Percentiles rank a stretch among this genome's conserved stretches.
These are phyloP conservation scores for Sphaceloma murrayae DNA, from an alignment of 2,329 filamentous ascomycete genomes.

Conservation along the genomic window DNA sequence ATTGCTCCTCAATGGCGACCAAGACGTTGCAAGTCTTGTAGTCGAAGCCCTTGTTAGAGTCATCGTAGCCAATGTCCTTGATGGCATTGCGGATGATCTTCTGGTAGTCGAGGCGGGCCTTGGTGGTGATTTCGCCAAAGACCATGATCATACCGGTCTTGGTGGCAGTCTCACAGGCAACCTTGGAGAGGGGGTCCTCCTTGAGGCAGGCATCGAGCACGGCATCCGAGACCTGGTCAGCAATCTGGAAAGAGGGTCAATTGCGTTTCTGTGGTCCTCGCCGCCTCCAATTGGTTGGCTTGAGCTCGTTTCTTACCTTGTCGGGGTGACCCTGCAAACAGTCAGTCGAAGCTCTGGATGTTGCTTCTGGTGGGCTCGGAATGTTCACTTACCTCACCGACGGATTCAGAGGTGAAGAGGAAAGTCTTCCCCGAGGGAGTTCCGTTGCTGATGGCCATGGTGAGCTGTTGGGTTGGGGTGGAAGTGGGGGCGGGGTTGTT, in stretches of 20 bases:
- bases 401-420: conserved; percentile 44
- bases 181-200: conserved; percentile 93
- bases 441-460: conserved; percentile 22
- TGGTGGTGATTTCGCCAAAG: conserved; percentile 97
- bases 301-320: conserved; percentile 19
- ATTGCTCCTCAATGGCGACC: conserved; percentile 98
- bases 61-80: conserved; percentile 98
- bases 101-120: conserved; percentile 93
- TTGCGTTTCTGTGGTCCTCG: no score
- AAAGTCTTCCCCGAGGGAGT: conserved; percentile 22
- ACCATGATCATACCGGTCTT: conserved; percentile 99
- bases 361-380: no score
- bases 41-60: conserved; percentile 95
- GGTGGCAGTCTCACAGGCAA: conserved; percentile 97
- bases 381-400: conserved; percentile 43
- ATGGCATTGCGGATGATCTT: conserved; percentile 89
- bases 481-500: conserved; percentile 16
- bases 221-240: conserved; percentile 94
- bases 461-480: conserved; percentile 6
- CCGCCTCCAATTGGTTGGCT: not conserved
- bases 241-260: conserved; percentile 21
- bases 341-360: no score
- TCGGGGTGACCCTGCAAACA: conserved; percentile 27
- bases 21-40: conserved; percentile 99
- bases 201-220: conserved; percentile 95